Evolutionary conservation across 2,329 filamentous ascomycete genomes (phyloP), one percentile per base, ranked within the genome.

Genomic region (Chrysoporthe deuterocubensis): DNA sequence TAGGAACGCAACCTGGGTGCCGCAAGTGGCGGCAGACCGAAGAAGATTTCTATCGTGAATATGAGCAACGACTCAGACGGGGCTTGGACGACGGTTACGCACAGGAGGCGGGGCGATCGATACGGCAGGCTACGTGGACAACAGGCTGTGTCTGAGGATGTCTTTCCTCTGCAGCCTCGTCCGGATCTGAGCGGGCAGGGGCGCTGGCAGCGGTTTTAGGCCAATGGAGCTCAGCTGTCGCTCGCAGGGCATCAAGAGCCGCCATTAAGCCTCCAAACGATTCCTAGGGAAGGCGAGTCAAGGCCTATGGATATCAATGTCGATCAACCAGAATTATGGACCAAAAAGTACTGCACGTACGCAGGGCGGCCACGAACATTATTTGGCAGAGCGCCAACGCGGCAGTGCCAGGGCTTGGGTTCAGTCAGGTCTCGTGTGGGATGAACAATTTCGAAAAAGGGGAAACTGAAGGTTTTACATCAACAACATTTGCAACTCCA

Each of bases 1-100:
- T 87, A 74, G 79, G 57, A 61, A 26, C 18, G 46, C 40, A 18
- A 4, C 16, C 26, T 44, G 61, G 16, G 50, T 43, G 40, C 9
- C 26, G 18, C 44, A 34, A 34, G 50, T 9, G 32, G 9, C 6
- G 18, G 58, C 44, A 42, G 43, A 32, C 32, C 16, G 13, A 52
- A 34, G 3, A 14, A n/a, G 14, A 42, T 26, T 32, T 34, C 26
- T 26, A 32, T 14, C 7, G 42, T 16, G 16, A 9, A 13, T 13
- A 18, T n/a, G 21, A 54, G 21, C 37, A 44, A 16, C 34, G 42
- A 37, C 34, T 40, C 32, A 18, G 42, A 26, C 21, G 13, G n/a
- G 48, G 42, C n/a, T 2, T 44, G 48, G 48, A 56, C 37, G 13
- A 64, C 50, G 8, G 37, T 64, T 3, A 46, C n/a, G 21, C 21